A percentile compares a stretch with the other conserved stretches of the same genome.
These are phyloP conservation scores for Apocynum venetum DNA, from an alignment of 257 asterid genomes.

Conservation along the genomic window DNA sequence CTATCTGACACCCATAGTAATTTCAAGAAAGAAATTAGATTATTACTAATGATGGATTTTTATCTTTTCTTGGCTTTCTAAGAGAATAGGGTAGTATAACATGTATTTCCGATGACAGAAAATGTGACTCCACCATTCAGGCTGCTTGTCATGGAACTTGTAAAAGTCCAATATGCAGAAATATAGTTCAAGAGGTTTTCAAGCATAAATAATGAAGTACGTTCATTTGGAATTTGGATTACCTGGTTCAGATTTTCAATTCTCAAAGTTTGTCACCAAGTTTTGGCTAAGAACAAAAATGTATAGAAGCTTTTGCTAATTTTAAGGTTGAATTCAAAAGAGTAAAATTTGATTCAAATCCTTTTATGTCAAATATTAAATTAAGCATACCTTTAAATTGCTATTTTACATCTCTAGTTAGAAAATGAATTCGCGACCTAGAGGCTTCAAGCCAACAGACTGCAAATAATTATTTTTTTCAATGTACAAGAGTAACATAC, in stretches of 20 bases:
- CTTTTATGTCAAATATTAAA: neutral
- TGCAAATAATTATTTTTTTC: too few species aligned
- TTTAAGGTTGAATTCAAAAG: neutral
- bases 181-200: neutral
- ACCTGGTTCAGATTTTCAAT: neutral
- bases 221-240: neutral
- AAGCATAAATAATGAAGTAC: neutral
- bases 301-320: neutral
- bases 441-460: neutral
- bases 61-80: neutral
- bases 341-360: neutral
- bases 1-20: constrained; percentile 46
- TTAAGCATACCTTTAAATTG: neutral
- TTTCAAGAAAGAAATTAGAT: neutral
- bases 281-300: neutral
- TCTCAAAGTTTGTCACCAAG: neutral
- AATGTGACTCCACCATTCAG: neutral
- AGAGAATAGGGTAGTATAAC: neutral
- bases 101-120: neutral
- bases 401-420: neutral
- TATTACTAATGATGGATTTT: neutral
- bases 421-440: neutral
- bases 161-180: neutral
- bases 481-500: too few species aligned
- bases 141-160: neutral